Base-by-base conservation (phyloP, 441 rosid species). In the Pelargonium citronellum region DNA sequence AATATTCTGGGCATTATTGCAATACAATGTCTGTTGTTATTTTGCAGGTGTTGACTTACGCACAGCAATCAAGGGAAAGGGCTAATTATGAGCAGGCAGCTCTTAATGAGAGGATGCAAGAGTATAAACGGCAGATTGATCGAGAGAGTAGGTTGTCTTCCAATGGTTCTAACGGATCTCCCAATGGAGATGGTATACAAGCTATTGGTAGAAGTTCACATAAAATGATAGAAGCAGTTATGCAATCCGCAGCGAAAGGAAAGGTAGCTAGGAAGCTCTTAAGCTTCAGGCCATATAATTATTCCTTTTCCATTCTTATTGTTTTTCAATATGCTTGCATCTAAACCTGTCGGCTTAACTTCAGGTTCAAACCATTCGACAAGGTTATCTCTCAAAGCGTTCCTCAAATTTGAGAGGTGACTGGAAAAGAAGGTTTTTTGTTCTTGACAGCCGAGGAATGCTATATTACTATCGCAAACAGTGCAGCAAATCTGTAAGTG, bases 181-280 rank as follows among this genome's bases (percentile, higher is more conserved):
- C 96, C 9, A 96, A 90, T 82, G 97, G 96, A 70, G 99, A 96
- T 79, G 98, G 97, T 69, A 89, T 93, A 67, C 99, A 91, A 75
- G 94, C 98, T n/a, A 89, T 91, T 67, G 98, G 97, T 75, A 87
- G 99, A 85, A 96, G 98, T 83, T 96, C 98, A 10, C 96, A 96
- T 86, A 96, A 96, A 81, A 93, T 96, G 98, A 96, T 96, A 68
- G 98, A 93, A 75, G 97, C 96, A 11, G 96, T 90, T 61, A 96
- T 96, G 99, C 98, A 96, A 83, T 92, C 99, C 78, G 97, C 99
- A 51, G 88, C 92, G 39, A 92, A 83, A 89, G 99, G 99, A 79
- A 93, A 96, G 98, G 99, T 93, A 77, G 16, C 24, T 20, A 47
- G 66, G 74, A 65, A 53, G 30, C 64, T 71, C 71, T 77, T 51